Evolutionary conservation across 495 filamentous ascomycete genomes (phyloP).

Genomic region (Tuber microsphaerosporum): DNA sequence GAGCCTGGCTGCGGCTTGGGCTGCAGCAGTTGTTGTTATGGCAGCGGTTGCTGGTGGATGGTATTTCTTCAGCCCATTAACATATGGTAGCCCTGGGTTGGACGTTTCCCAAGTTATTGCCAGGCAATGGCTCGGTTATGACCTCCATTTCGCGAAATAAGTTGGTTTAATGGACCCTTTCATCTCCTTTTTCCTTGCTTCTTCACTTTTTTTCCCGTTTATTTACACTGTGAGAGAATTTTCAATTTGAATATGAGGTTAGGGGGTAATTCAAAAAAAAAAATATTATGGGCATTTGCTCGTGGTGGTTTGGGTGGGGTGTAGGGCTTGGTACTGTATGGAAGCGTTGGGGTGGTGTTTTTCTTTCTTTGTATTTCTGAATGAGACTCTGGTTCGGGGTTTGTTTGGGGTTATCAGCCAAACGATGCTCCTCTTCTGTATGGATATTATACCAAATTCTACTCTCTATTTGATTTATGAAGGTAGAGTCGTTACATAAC

Average conservation of each 20-base stretch:
- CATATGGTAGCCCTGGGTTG: constrained; percentile 91
- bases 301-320: neutral
- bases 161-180: neutral
- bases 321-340: neutral
- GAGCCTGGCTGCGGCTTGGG: constrained; percentile 70
- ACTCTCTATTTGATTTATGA: neutral
- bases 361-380: neutral
- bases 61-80: constrained; percentile 88
- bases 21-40: constrained; percentile 63
- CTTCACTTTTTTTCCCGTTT: neutral
- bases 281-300: neutral
- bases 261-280: neutral
- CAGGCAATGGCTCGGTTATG: constrained; percentile 92
- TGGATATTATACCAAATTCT: neutral
- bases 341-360: neutral
- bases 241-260: neutral
- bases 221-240: neutral
- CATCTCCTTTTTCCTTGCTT: neutral
- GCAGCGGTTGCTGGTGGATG: constrained; percentile 66
- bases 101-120: constrained; percentile 69
- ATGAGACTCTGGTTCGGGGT: neutral
- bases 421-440: neutral
- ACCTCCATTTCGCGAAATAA: constrained; percentile 98
- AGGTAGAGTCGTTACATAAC: neutral
- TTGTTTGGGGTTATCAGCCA: neutral